Conservation (phyloP, 1,284 basidiomycete genomes). For the Fomes fomentarius region DNA sequence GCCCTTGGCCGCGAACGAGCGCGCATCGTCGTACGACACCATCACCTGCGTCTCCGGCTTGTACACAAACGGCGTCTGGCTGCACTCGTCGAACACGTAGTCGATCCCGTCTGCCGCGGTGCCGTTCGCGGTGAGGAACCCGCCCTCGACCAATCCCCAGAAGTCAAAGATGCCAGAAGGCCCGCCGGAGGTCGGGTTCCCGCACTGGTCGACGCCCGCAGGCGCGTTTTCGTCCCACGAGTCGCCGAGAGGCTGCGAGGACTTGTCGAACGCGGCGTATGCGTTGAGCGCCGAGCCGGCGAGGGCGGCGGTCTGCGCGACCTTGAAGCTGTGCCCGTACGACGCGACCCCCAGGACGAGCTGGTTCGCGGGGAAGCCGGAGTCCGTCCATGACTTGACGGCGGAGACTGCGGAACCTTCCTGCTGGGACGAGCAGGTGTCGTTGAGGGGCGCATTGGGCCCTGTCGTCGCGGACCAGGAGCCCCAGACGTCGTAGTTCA, state of each 20-base stretch:
- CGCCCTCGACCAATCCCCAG: slow-evolving; percentile 43
- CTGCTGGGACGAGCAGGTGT: slow-evolving; percentile 61
- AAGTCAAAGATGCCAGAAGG: slow-evolving; percentile 44
- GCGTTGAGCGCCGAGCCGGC: slow-evolving; percentile 30
- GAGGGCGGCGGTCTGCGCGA: slow-evolving; percentile 37
- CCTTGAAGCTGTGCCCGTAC: slow-evolving; percentile 53
- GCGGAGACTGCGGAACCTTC: slow-evolving; percentile 65
- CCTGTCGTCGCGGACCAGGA: slow-evolving; percentile 51
- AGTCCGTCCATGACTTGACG: slow-evolving; percentile 62
- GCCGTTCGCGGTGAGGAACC: slow-evolving; percentile 43
- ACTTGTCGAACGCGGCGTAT: slow-evolving; percentile 43
- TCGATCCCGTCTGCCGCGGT: slow-evolving; percentile 41
- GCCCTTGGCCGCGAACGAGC: slow-evolving; percentile 56
- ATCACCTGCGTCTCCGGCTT: slow-evolving; percentile 40
- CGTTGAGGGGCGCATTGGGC: slow-evolving; percentile 71
- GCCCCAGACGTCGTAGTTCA: slow-evolving; percentile 79
- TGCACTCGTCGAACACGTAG: slow-evolving; percentile 48
- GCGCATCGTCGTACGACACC: slow-evolving; percentile 45
- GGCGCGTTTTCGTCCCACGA: slow-evolving; percentile 40
- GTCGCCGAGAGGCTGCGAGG: slow-evolving; percentile 44
- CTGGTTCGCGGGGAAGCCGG: slow-evolving; percentile 64
- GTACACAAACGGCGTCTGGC: slow-evolving; percentile 54
- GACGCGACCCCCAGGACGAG: slow-evolving; percentile 69
- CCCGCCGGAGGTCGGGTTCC: slow-evolving; percentile 33
- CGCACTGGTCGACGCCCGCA: slow-evolving; percentile 41